Base-by-base conservation (phyloP, 148 eudicot species). In the Rhododendron henanense region DNA sequence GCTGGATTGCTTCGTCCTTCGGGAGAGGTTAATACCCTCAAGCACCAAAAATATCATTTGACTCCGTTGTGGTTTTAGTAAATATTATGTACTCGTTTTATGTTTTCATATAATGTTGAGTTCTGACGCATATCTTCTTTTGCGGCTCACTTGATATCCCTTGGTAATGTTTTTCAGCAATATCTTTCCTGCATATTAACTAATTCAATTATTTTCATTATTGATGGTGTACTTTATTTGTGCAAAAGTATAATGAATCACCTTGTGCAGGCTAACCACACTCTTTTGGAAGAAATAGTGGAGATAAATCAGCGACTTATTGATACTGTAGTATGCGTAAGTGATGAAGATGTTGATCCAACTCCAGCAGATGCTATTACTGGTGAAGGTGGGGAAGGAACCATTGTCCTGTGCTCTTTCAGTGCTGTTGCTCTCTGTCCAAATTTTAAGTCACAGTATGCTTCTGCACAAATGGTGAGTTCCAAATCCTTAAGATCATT, bases 391-490 rank as follows among this genome's bases (percentile, higher is more conserved):
- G 90, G 93, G 78, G 95, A 91, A 86, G 97, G 98, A 87, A 93
- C 92, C 76, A 87, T 94, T 79, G 92, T 96, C 61, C 94, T 90
- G 86, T 96, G 98, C 90, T 93, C 91, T 85, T 93, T 88, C 86
- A 88, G 89, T 88, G 99, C 98, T 81, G 90, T 96, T 83, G 93
- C 98, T 87, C 93, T 95, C 65, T 86, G 98, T 89, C 94, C 97
- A 45, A 88, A 91, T 91, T 91, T 95, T 85, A 96, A 93, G 87
- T 63, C 98, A 55, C 96, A 90, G 85, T 95, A 94, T 91, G 90
- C 93, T 87, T 95, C 98, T 79, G 94, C 95, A 13, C 97, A 94
- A 83, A 94, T 96, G 97, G 99, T 92, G 86, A 81, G 95, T 25
- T 84, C 83, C 82, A 63, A 51, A 55, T 59, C 39, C 37, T 84